Conservation (phyloP, 208 protist genomes). For the Trypanosoma congolense region DNA sequence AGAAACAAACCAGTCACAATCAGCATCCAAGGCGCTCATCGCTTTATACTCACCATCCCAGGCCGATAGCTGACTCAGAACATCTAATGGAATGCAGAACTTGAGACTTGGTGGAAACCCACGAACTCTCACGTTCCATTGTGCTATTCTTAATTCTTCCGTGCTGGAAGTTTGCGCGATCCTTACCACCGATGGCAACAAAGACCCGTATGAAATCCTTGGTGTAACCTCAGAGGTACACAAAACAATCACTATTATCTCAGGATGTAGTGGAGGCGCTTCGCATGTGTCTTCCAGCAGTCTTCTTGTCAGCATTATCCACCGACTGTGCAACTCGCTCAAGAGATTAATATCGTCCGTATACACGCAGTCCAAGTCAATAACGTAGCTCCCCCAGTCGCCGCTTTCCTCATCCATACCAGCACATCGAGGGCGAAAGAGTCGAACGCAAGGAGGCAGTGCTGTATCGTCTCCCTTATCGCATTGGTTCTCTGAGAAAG, state of each 20-base stretch:
- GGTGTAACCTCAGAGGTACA: constrained; percentile 2
- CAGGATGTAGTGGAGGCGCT: constrained; percentile 6
- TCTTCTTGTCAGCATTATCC: neutral
- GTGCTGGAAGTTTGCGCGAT: neutral
- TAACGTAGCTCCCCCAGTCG: constrained; percentile 1
- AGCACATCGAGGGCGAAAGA: neutral
- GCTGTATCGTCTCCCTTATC: no score
- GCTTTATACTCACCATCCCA: no score
- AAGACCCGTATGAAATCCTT: neutral
- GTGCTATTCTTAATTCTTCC: neutral
- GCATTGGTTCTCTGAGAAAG: no score
- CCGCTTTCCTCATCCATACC: neutral
- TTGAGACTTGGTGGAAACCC: constrained; percentile 16
- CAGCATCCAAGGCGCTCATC: no score
- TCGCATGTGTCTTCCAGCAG: neutral
- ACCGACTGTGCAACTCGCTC: constrained; percentile 2
- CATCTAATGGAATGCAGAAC: constrained; percentile 4
- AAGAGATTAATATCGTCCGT: constrained; percentile 3
- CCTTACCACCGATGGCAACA: constrained; percentile 17
- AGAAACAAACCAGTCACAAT: no score
- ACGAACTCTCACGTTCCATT: constrained; percentile 4
- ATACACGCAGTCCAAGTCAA: constrained; percentile 17
- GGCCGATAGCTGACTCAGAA: constrained; percentile 3
- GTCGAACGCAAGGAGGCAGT: neutral
- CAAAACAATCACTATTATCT: constrained; percentile 19